These are phyloP conservation scores for Quercus ilex DNA, from an alignment of 306 rosid species.

Conservation along the genomic window DNA sequence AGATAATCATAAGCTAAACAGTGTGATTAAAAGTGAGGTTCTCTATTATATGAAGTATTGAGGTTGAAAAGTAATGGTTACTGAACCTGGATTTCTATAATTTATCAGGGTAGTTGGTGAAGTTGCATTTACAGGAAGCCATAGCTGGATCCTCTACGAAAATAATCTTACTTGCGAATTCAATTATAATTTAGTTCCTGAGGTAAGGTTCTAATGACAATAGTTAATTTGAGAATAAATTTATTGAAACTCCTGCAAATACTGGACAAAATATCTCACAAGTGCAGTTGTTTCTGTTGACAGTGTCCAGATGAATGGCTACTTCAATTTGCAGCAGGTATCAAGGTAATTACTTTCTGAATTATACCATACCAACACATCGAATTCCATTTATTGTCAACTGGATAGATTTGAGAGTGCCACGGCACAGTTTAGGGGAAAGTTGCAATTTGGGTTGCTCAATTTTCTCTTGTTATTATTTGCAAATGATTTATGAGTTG, in stretches of 20 bases:
- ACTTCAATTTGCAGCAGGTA: conserved; percentile 74
- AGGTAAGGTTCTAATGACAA: conserved; percentile 44
- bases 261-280: conserved; percentile 18
- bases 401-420: background rate
- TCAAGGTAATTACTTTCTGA: conserved; percentile 57
- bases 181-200: conserved; percentile 33
- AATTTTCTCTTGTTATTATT: background rate
- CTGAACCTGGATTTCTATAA: conserved; percentile 6
- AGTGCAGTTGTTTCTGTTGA: conserved; percentile 22
- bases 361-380: background rate
- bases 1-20: background rate
- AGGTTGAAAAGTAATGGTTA: background rate
- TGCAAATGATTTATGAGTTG: background rate
- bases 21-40: background rate
- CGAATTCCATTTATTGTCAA: conserved; percentile 8
- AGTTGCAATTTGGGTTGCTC: conserved; percentile 2
- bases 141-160: conserved; percentile 59
- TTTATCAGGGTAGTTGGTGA: conserved; percentile 70
- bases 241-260: background rate
- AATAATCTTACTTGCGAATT: conserved; percentile 32
- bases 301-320: conserved; percentile 81
- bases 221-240: conserved; percentile 6
- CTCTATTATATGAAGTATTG: background rate
- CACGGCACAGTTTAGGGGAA: background rate
- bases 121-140: conserved; percentile 57